Percentiles rank a stretch among this genome's conserved stretches.
Evolutionary conservation across 2,329 filamentous ascomycete genomes (phyloP).

Genomic region (Mycosphaerelloides madeirae): DNA sequence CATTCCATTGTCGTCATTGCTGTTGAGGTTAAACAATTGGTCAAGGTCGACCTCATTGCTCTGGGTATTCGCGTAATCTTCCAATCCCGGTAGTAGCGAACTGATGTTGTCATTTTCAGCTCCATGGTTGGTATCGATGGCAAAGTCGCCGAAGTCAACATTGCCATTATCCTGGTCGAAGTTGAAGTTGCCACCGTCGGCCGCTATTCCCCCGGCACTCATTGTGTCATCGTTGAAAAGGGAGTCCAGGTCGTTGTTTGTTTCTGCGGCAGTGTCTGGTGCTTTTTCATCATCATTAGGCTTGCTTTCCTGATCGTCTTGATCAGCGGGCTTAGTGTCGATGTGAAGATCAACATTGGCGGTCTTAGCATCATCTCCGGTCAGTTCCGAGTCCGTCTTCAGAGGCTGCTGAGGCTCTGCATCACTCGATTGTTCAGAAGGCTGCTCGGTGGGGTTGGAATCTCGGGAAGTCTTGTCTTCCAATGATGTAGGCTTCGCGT

Average conservation of each 20-base stretch:
- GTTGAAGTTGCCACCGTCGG: conserved; percentile 18
- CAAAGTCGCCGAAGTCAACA: conserved; percentile 34
- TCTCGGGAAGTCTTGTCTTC: conserved; percentile 1
- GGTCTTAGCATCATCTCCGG: conserved; percentile 2
- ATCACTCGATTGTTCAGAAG: neutral
- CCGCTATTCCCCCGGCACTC: conserved; percentile 7
- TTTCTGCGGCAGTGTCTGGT: conserved; percentile 20
- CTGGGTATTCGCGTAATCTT: conserved; percentile 37
- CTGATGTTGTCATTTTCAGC: conserved; percentile 31
- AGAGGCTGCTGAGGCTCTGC: conserved; percentile 2
- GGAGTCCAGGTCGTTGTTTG: conserved; percentile 31
- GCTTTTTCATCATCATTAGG: conserved; percentile 18
- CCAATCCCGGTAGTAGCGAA: conserved; percentile 38
- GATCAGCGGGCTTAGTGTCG: neutral
- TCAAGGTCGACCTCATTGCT: conserved; percentile 25
- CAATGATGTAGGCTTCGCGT: neutral
- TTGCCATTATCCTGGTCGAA: conserved; percentile 14
- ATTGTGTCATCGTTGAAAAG: conserved; percentile 30
- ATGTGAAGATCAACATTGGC: neutral
- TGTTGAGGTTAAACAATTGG: conserved; percentile 21
- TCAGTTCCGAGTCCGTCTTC: neutral
- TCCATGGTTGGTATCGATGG: conserved; percentile 17
- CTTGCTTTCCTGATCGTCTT: conserved; percentile 6
- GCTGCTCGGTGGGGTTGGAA: neutral
- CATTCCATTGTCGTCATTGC: conserved; percentile 11